A percentile compares a stretch with the other conserved stretches of the same genome.
These are phyloP conservation scores for Bryum argenteum DNA, from an alignment of 225 moss, liverwort and hornwort species.

Conservation along the genomic window DNA sequence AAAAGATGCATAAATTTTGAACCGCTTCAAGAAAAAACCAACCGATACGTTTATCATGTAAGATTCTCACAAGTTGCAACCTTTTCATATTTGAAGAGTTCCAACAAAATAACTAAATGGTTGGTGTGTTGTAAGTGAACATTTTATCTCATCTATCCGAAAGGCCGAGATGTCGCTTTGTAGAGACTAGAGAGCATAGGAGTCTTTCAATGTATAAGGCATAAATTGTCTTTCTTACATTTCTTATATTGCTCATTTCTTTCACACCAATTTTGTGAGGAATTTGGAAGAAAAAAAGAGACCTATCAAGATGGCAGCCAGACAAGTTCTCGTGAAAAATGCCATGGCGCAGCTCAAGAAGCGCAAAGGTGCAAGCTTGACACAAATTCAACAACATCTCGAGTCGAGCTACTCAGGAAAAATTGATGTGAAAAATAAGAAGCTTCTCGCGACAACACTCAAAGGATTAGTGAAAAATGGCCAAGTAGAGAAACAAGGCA, in stretches of 20 bases:
- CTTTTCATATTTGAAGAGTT: no score
- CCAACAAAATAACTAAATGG: no score
- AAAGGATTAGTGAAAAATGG: constrained; percentile 35
- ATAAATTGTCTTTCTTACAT: not conserved
- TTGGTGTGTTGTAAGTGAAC: no score
- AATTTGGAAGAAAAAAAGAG: not conserved
- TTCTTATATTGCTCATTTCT: not conserved
- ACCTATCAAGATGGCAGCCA: constrained; percentile 23
- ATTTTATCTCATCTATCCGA: not conserved
- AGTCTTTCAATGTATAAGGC: not conserved
- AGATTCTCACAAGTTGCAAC: no score
- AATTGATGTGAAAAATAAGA: constrained; percentile 17
- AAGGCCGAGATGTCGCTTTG: not conserved
- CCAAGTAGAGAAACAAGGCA: constrained; percentile 39
- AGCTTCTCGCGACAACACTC: constrained; percentile 20
- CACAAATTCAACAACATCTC: constrained; percentile 39
- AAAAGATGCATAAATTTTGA: no score
- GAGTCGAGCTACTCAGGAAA: constrained; percentile 34
- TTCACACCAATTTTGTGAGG: not conserved
- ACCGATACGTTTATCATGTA: no score
- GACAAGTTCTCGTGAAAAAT: constrained; percentile 30
- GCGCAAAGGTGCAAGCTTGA: constrained; percentile 39
- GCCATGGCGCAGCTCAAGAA: constrained; percentile 41
- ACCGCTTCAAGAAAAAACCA: no score
- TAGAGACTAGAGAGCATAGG: not conserved